Evolutionary conservation across 768 basidiomycete genomes (phyloP), one percentile per base, ranked within the genome.

Genomic region (Boletus insuetus): DNA sequence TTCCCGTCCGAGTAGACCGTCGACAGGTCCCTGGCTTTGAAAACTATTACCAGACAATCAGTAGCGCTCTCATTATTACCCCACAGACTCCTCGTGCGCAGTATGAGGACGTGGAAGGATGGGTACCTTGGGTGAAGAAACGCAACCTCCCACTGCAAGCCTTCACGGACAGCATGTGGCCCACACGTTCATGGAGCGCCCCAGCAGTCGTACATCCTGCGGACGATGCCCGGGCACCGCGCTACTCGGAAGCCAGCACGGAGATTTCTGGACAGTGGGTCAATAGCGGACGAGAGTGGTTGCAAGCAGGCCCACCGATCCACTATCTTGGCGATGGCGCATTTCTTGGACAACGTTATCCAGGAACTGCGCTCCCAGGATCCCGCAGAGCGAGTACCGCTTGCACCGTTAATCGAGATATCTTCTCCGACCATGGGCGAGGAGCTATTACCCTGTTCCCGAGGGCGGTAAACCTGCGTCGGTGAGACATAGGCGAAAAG

Each of bases 291-390:
- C n/a, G 40, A 43, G 46, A 13, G 3, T 3, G 22, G 24, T 6
- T 45, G 44, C 32, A 12, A 46, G 13, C 22, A 10, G 10, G 4
- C 38, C 6, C 34, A 3, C 31, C 40, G 17, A 29, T 20, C 4
- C 61, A 62, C 35, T 62, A 62, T 29, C 61, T 61, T 3, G 31
- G 29, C 16, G 39, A 49, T 10, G 43, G 53, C 20, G 37, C 61
- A 11, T 24, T 24, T 24, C 5, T 49, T 62, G 22, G 48, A 58
- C 12, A 7, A 22, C 8, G 19, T 26, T 3, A 24, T 57, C 11
- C 14, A 12, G 6, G 55, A 53, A n/a, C 29, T 57, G 14, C 59
- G 26, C 10, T 12, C 19, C 6, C 22, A 49, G 41, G 38, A 35
- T 19, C 44, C 42, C 26, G 51, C 39, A 16, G 59, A 53, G 42